A percentile compares a stretch with the other conserved stretches of the same genome.
Evolutionary conservation across 2,329 filamentous ascomycete genomes (phyloP).

Genomic region (Aspergillus sp.): DNA sequence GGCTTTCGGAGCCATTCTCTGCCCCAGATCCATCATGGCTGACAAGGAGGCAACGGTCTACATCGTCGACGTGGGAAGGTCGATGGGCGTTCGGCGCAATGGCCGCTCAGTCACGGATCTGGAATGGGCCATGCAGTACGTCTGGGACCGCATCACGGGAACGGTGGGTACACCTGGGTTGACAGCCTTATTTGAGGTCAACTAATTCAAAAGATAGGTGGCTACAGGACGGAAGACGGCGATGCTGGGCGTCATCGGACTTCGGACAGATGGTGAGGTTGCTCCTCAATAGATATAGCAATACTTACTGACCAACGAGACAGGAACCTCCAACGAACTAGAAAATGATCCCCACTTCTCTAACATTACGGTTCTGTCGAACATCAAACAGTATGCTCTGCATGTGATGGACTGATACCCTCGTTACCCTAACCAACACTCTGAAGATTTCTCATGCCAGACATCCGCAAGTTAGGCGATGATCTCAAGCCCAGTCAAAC

Average conservation of each 20-base stretch:
- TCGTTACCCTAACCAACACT: neutral
- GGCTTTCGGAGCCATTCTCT: neutral
- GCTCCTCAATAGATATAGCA: slow-evolving; percentile 3
- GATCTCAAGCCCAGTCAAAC: slow-evolving; percentile 67
- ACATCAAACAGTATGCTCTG: slow-evolving; percentile 63
- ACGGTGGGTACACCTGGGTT: slow-evolving; percentile 57
- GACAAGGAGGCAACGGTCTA: slow-evolving; percentile 92
- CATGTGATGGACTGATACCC: slow-evolving; percentile 10
- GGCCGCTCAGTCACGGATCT: slow-evolving; percentile 77
- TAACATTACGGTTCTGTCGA: slow-evolving; percentile 72
- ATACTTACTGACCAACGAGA: slow-evolving; percentile 9
- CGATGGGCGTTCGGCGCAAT: slow-evolving; percentile 73
- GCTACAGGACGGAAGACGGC: slow-evolving; percentile 71
- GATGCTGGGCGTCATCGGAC: slow-evolving; percentile 74
- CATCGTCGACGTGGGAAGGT: slow-evolving; percentile 80
- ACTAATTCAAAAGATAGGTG: slow-evolving; percentile 39
- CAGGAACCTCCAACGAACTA: slow-evolving; percentile 67
- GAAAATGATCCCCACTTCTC: slow-evolving; percentile 69
- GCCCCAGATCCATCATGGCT: slow-evolving; percentile 63
- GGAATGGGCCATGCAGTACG: slow-evolving; percentile 84
- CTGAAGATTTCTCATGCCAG: slow-evolving; percentile 62
- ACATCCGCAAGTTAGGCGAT: slow-evolving; percentile 64
- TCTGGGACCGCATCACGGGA: slow-evolving; percentile 88
- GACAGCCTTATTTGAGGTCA: neutral
- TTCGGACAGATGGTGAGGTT: slow-evolving; percentile 68